phyloP scores from a whole-genome alignment of 768 basidiomycete species.

The Flagelloscypha sp. region DNA sequence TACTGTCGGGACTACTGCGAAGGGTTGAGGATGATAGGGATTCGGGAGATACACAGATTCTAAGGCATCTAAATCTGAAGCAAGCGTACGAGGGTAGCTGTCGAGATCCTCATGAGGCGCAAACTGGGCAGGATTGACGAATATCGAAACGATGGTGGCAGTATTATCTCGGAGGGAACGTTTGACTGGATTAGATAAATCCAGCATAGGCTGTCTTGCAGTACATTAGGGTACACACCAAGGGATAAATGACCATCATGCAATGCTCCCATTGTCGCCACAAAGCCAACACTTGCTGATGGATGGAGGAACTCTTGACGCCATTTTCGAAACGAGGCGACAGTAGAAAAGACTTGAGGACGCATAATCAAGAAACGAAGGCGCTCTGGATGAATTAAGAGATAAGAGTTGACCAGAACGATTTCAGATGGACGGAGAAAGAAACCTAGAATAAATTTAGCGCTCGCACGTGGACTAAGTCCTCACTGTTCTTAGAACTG shows the following conservation, averaged over 20 bases:
- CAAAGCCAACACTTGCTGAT: conserved; percentile 74
- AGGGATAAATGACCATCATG: conserved; percentile 91
- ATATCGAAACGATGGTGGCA: conserved; percentile 86
- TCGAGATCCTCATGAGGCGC: conserved; percentile 90
- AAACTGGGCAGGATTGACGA: conserved; percentile 97
- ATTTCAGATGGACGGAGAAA: too few relatives aligned
- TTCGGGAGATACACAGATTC: conserved; percentile 21
- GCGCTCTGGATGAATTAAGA: too few relatives aligned
- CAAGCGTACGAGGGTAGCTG: conserved; percentile 84
- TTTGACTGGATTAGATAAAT: conserved; percentile 44
- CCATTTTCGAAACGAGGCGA: conserved; percentile 67
- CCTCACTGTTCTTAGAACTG: too few relatives aligned
- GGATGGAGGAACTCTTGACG: conserved; percentile 49
- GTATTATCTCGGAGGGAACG: conserved; percentile 73
- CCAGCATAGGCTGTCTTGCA: not conserved
- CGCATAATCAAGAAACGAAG: too few relatives aligned
- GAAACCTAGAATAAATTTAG: too few relatives aligned
- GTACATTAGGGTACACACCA: conserved; percentile 41
- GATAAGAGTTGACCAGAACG: too few relatives aligned
- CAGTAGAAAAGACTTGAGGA: conserved; percentile 46
- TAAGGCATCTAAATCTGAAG: conserved; percentile 51
- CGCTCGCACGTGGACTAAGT: too few relatives aligned
- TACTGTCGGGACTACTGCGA: too few relatives aligned
- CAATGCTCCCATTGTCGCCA: conserved; percentile 97
- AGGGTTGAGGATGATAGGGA: too few relatives aligned